These are phyloP conservation scores for Penicillium arizonense DNA, from an alignment of 495 filamentous ascomycete species.

Conservation along the genomic window DNA sequence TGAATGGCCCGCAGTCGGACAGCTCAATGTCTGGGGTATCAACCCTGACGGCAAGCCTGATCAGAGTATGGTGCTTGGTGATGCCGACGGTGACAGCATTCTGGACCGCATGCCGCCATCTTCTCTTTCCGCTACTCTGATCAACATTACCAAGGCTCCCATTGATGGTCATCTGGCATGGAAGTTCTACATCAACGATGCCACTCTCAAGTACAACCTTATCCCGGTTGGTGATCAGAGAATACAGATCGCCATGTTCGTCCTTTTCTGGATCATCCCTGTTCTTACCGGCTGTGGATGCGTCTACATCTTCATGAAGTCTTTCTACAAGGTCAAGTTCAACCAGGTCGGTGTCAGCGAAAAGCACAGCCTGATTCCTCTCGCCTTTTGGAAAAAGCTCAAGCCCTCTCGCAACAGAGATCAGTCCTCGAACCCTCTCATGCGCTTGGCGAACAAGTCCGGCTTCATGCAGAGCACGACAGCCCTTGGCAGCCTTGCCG, in stretches of 20 bases:
- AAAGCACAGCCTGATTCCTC: conserved; percentile 39
- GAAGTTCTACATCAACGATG: conserved; percentile 56
- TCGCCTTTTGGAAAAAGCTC: conserved; percentile 36
- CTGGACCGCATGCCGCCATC: conserved; percentile 64
- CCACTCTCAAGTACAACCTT: conserved; percentile 45
- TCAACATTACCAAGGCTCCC: conserved; percentile 61
- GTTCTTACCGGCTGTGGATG: conserved; percentile 46
- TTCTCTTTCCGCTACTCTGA: conserved; percentile 49
- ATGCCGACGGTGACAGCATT: conserved; percentile 58
- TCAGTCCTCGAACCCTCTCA: conserved; percentile 27
- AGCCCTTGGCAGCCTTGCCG: conserved; percentile 34
- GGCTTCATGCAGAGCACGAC: conserved; percentile 44
- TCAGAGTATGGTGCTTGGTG: conserved; percentile 54
- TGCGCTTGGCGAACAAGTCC: conserved; percentile 38
- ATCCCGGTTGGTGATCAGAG: conserved; percentile 50
- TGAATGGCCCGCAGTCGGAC: conserved; percentile 63
- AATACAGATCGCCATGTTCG: conserved; percentile 54
- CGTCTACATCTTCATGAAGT: conserved; percentile 60
- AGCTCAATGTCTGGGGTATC: conserved; percentile 68
- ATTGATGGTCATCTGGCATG: conserved; percentile 54
- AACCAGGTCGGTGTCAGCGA: conserved; percentile 61
- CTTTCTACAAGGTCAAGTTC: conserved; percentile 74
- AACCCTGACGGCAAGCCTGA: conserved; percentile 65
- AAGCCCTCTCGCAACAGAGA: conserved; percentile 15
- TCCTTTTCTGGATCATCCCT: conserved; percentile 57